Evolutionary conservation across 768 basidiomycete species (phyloP), one percentile per base, ranked within the genome.

Genomic region (Macrolepiota dolichaula): DNA sequence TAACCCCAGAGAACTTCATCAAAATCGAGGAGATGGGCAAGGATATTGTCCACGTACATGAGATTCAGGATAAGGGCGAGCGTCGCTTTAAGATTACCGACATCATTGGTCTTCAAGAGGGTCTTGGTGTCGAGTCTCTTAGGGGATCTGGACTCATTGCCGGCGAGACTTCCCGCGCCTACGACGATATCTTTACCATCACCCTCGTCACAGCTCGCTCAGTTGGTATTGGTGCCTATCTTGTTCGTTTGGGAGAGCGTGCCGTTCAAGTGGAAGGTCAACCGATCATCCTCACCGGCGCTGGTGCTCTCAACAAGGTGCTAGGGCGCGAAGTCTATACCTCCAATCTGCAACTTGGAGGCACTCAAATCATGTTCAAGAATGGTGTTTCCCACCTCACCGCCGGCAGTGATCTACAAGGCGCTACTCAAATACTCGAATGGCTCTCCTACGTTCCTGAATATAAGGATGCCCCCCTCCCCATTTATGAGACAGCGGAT

Each of bases 311-410:
- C 66, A 99, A 98, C 84, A 98, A 99, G 77, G 97, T 99, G 4
- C 87, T 99, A 46, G 97, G 97, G 63, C 91, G 97, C 52, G 97
- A 98, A 74, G 97, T 99, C 50, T 98, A 99, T 73, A 98, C 97
- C 9, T 97, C 95, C 57, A 98, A 98, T 74, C 75, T 99, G 67
- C 97, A 98, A 74, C 91, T 99, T 62, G 97, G 97, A 64, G 97
- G 97, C 57, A 98, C 97, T n/a, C 97, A 99, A 71, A 98, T 99
- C 80, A 98, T 99, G 97, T 92, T 94, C 86, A 98, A 98, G 86
- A 99, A 99, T 71, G 97, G 97, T 76, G 92, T 98, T 58, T 97
- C 96, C 4, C 97, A 99, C 72, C 79, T 98, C 61, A 96, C 94
- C 3, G 96, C 97, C 36, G 85, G 85, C 68, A 98, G 94, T 71